Evolutionary conservation across 2,329 filamentous ascomycete genomes (phyloP).

Genomic region (Remersonia thermophila): DNA sequence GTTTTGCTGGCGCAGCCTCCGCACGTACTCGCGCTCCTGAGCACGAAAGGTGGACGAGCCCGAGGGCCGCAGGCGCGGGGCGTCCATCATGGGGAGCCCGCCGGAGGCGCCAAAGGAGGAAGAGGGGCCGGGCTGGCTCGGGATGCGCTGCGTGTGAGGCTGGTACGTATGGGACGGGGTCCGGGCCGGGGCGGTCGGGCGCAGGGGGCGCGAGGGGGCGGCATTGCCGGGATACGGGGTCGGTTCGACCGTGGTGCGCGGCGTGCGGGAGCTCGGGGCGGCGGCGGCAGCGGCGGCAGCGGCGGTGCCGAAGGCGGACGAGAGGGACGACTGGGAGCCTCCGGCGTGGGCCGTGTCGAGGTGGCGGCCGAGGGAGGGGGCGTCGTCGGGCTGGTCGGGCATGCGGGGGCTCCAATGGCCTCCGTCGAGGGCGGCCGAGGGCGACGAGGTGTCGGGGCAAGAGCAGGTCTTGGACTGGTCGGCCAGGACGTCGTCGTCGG

Average conservation of each 20-base stretch:
- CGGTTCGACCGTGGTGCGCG: conserved; percentile 21
- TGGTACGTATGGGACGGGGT: conserved; percentile 74
- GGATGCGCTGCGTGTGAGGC: conserved; percentile 47
- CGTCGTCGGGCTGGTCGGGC: conserved; percentile 37
- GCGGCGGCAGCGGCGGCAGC: not conserved
- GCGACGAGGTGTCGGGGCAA: conserved; percentile 30
- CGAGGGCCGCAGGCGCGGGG: conserved; percentile 39
- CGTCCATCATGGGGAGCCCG: conserved; percentile 31
- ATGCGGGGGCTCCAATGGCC: conserved; percentile 33
- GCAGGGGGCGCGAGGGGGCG: conserved; percentile 38
- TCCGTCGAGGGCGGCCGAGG: conserved; percentile 27
- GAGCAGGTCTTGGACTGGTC: conserved; percentile 29
- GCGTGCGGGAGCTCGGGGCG: conserved; percentile 28
- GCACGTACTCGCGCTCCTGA: conserved; percentile 90
- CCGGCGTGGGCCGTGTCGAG: conserved; percentile 29
- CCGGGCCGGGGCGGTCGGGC: conserved; percentile 55
- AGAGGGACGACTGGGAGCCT: conserved; percentile 25
- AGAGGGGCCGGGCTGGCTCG: conserved; percentile 24
- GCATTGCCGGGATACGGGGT: conserved; percentile 21
- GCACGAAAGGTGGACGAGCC: conserved; percentile 47
- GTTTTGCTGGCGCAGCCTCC: conserved; percentile 70
- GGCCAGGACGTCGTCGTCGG: conserved; percentile 29
- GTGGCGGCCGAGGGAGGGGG: conserved; percentile 33
- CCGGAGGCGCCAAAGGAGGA: conserved; percentile 28
- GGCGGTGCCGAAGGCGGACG: conserved; percentile 28